Conservation (phyloP, 2,329 filamentous ascomycete genomes). For the Pseudogymnoascus sp. region DNA sequence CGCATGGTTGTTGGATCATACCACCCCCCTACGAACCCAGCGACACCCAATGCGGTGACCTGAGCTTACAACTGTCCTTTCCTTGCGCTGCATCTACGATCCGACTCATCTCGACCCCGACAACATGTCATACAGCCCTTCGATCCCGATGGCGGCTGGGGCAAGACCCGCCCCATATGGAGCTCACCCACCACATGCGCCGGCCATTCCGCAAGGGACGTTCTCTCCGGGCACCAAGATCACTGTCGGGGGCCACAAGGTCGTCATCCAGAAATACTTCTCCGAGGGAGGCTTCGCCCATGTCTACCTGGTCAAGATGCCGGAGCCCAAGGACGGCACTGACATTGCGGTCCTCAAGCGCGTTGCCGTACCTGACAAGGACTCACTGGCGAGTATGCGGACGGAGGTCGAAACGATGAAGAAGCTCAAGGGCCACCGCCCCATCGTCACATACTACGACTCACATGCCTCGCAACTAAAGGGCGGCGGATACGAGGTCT, state of each 20-base stretch:
- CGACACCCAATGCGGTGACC: slow-evolving; percentile 5
- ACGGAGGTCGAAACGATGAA: slow-evolving; percentile 99
- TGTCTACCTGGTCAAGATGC: slow-evolving; percentile 89
- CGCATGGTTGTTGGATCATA: background rate
- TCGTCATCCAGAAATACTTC: slow-evolving; percentile 92
- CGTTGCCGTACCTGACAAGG: slow-evolving; percentile 94
- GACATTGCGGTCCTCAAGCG: slow-evolving; percentile 48
- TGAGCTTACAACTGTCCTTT: slow-evolving; percentile 4
- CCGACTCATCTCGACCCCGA: background rate
- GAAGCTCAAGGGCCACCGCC: slow-evolving; percentile 89
- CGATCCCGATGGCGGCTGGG: slow-evolving; percentile 21
- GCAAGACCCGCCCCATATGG: slow-evolving; percentile 40
- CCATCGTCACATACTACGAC: slow-evolving; percentile 97
- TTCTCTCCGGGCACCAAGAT: slow-evolving; percentile 94
- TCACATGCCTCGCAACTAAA: slow-evolving; percentile 92
- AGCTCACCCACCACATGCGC: slow-evolving; percentile 34
- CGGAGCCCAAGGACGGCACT: slow-evolving; percentile 42
- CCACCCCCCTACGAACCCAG: background rate
- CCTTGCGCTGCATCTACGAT: background rate
- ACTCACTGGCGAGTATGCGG: slow-evolving; percentile 88
- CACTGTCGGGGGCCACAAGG: slow-evolving; percentile 84
- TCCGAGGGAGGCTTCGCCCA: slow-evolving; percentile 98
- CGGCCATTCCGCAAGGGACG: slow-evolving; percentile 64
- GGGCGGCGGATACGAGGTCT: slow-evolving; percentile 93
- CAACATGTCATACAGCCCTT: slow-evolving; percentile 3